phyloP scores from a whole-genome alignment of 2,329 filamentous ascomycete species.

The Cadophora gregata region DNA sequence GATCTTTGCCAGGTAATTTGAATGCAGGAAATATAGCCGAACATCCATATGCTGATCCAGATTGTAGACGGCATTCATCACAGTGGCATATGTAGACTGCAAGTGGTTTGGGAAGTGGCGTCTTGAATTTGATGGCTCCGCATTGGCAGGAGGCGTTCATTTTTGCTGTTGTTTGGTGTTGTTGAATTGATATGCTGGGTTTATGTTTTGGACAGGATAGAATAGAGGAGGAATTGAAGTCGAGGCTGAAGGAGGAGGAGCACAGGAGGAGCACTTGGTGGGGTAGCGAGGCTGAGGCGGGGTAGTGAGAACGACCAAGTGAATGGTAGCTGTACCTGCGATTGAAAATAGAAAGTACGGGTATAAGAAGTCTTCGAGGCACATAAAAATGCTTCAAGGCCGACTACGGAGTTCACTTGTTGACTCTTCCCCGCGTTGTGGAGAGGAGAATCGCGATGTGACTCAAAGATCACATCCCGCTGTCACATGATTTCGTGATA shows the following conservation, averaged over 20 bases:
- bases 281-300: conserved; percentile 14
- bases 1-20: conserved; percentile 54
- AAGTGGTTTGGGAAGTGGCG: conserved; percentile 63
- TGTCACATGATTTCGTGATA: conserved; percentile 15
- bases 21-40: conserved; percentile 76
- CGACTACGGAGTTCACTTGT: not conserved
- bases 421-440: conserved; percentile 13
- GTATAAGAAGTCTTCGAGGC: not conserved
- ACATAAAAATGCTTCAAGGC: not conserved
- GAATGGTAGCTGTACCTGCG: not conserved
- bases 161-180: conserved; percentile 12
- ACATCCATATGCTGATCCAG: conserved; percentile 69
- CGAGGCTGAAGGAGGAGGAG: not conserved
- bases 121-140: conserved; percentile 65
- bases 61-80: conserved; percentile 68
- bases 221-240: not conserved
- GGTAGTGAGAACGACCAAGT: not conserved
- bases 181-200: not conserved
- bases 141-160: conserved; percentile 53
- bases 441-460: not conserved
- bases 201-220: not conserved
- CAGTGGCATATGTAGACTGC: conserved; percentile 77
- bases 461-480: conserved; percentile 4
- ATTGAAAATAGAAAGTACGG: not conserved
- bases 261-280: not conserved